Evolutionary conservation across 2,329 filamentous ascomycete genomes (phyloP).

Genomic region (Hypoxylon sp.): DNA sequence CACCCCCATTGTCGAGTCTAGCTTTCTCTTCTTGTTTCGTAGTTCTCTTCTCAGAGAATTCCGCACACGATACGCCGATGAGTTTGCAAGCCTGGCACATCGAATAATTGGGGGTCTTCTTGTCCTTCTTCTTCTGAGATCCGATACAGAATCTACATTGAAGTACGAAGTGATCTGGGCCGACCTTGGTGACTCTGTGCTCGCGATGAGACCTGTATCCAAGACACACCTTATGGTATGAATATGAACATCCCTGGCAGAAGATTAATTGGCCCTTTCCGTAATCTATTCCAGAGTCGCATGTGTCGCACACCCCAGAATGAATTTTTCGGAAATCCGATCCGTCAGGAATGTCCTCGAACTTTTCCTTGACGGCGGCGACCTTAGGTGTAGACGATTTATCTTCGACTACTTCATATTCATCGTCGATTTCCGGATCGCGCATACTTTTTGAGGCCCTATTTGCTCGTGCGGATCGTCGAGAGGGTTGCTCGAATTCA

Average conservation of each 20-base stretch:
- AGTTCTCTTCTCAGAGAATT: conserved; percentile 82
- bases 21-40: conserved; percentile 87
- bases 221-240: conserved; percentile 88
- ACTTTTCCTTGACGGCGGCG: conserved; percentile 80
- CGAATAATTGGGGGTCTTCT: conserved; percentile 76
- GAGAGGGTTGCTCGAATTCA: conserved; percentile 65
- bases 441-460: conserved; percentile 62
- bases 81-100: conserved; percentile 79
- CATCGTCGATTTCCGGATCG: conserved; percentile 72
- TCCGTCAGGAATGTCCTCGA: conserved; percentile 72
- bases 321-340: conserved; percentile 81
- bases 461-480: conserved; percentile 65
- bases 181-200: conserved; percentile 91
- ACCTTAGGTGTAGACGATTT: conserved; percentile 66
- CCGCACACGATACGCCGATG: conserved; percentile 76
- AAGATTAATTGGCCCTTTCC: conserved; percentile 81
- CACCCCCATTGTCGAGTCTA: conserved; percentile 81
- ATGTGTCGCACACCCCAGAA: conserved; percentile 79
- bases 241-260: conserved; percentile 90
- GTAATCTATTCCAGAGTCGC: conserved; percentile 67
- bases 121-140: conserved; percentile 77
- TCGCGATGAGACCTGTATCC: conserved; percentile 81
- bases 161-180: conserved; percentile 82
- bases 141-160: conserved; percentile 92
- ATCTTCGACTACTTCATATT: conserved; percentile 68